A percentile compares a stretch with the other conserved stretches of the same genome.
Conservation (phyloP, 495 filamentous ascomycete genomes). For the Bacidia rubella region DNA sequence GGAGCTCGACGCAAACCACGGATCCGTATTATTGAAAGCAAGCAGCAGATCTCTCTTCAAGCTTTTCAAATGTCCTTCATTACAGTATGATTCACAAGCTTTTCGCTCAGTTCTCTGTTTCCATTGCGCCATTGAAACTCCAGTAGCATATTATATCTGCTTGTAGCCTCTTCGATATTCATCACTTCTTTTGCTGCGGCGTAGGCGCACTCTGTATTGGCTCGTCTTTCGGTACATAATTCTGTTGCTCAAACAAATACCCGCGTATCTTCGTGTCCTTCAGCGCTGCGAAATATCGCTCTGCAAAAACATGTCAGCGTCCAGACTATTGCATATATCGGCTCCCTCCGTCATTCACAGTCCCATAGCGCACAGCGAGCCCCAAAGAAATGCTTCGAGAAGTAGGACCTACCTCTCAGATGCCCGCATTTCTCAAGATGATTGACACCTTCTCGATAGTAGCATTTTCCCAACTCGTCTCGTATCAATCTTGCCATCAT, state of each 20-base stretch:
- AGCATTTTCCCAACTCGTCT: conserved; percentile 93
- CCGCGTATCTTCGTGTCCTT: conserved; percentile 74
- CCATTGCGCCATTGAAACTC: no score
- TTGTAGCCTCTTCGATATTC: not conserved
- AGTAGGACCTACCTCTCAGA: conserved; percentile 59
- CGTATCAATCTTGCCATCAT: conserved; percentile 95
- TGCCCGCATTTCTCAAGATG: conserved; percentile 92
- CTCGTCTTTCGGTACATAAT: conserved; percentile 49
- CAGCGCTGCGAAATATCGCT: conserved; percentile 85
- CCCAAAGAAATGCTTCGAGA: not conserved
- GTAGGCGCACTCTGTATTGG: not conserved
- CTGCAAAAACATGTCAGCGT: conserved; percentile 43
- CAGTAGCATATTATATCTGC: no score
- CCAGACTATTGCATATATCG: conserved; percentile 5
- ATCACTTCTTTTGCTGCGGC: not conserved
- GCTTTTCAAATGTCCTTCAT: no score
- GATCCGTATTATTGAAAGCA: conserved; percentile 27
- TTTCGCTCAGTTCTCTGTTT: no score
- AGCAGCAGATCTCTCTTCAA: not conserved
- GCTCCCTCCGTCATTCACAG: not conserved
- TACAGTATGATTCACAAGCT: no score
- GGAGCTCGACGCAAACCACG: conserved; percentile 20
- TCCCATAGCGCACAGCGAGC: not conserved
- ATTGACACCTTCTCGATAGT: conserved; percentile 86
- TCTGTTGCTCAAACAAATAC: conserved; percentile 85